Evolutionary conservation across 2,329 filamentous ascomycete genomes (phyloP), one percentile per base, ranked within the genome.

Genomic region (Neodidymelliopsis sp.): DNA sequence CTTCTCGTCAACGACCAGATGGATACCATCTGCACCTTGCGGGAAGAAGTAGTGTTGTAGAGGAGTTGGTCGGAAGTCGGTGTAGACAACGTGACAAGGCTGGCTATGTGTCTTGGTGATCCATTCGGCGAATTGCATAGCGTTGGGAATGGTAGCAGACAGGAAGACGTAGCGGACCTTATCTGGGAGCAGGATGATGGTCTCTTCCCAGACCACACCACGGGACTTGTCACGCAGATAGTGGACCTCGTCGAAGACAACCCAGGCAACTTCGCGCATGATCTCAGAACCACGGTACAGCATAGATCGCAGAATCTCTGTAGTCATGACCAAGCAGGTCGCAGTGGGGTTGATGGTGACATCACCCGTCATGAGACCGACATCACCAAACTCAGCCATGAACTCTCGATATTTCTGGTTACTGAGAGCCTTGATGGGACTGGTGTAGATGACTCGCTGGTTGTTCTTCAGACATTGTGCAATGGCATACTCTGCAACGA

Each of bases 381-480:
- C 93, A 70, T 99, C 94, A 50, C 92, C 93, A 76, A 99, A 99
- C 50, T 96, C 90, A 30, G 89, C 90, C 61, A 89, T 87, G 73
- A 99, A 99, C 70, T 99, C 94, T 79, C 94, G 84, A 73, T 96
- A 99, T 72, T 99, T 99, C 70, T 99, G 94, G 75, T 99, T 99
- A 75, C 92, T 97, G 64, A 99, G 79, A 9, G 94, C 94, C 77
- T 99, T 99, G 81, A 99, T 99, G 1, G 94, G 94, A 81, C 92
- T 97, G 7, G 94, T 99, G 77, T 99, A 99, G 73, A 99, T 99
- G 65, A 99, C 93, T 70, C 94, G 85, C 78, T 99, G 94, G 75
- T 97, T 97, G 72, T 91, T 90, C 81, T 94, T 95, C 72, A 99
- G 80, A 73, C 94, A 96, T 67, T 99, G 94, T 12, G 95, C 94